Base-by-base conservation (phyloP, 768 basidiomycete genomes). In the Boletus subcaerulescens region DNA sequence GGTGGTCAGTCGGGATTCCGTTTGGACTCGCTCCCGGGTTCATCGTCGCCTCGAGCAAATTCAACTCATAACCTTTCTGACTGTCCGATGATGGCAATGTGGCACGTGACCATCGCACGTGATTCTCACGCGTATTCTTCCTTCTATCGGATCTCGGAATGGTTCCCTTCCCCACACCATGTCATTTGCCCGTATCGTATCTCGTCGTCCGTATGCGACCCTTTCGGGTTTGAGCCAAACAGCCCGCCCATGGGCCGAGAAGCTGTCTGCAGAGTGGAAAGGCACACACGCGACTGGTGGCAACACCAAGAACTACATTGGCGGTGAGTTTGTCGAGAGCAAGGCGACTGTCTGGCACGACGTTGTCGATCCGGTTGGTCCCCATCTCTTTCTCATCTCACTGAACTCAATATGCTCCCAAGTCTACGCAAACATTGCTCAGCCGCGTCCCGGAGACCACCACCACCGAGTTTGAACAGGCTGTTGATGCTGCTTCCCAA, bases 401-500 rank as follows among this genome's bases (percentile, higher is more conserved):
- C 4, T 3, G 14, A 39, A 50, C 38, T 33, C 49, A 56, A 44
- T 38, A 31, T 48, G 31, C 52, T 41, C 15, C 32, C 10, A 60
- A 97, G 91, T 87, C 93, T 5, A 93, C 95, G 0, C 95, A 99
- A 77, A 87, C 92, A 0, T 65, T 98, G 26, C 82, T 99, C 60
- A 90, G 90, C 32, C 82, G 83, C 17, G 94, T 96, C 7, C 96
- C 96, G 9, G 90, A 98, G 73, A 93, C 93, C 1, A 91, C 93
- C 0, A 66, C 73, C 18, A 62, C 74, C 15, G 95, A 98, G 69
- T 94, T 98, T 65, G 80, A 85, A 18, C 81, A 85, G 55, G 94
- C 95, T 11, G 87, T 91, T 8, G 80, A 85, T 47, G 86, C 91
- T 38, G 94, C 96, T 17, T 84, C 86, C 12, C 76, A 86, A 41